phyloP scores from a whole-genome alignment of 1,284 basidiomycete genomes.

The Omphalotus olearius region DNA sequence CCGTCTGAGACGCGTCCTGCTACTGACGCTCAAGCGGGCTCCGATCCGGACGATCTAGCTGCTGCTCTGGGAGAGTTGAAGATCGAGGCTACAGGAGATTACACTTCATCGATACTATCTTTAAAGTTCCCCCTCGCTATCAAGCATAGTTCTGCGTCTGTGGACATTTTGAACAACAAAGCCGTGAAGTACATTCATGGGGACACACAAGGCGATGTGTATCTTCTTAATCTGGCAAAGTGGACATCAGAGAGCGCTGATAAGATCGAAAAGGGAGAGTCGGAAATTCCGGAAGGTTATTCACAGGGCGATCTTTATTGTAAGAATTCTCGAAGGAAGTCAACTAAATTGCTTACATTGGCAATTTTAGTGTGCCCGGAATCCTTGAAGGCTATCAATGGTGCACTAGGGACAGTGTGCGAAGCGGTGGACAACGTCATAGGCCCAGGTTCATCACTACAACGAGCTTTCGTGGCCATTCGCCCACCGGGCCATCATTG shows the following conservation, averaged over 20 bases:
- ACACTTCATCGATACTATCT: neutral
- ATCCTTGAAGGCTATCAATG: slow-evolving; percentile 71
- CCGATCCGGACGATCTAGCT: slow-evolving; percentile 45
- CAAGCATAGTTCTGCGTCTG: slow-evolving; percentile 46
- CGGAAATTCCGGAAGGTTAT: slow-evolving; percentile 75
- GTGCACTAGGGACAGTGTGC: slow-evolving; percentile 76
- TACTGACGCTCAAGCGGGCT: slow-evolving; percentile 8
- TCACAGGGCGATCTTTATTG: slow-evolving; percentile 84
- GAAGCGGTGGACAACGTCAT: slow-evolving; percentile 75
- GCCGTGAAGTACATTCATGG: slow-evolving; percentile 76
- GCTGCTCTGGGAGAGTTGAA: slow-evolving; percentile 52
- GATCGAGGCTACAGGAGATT: slow-evolving; percentile 27
- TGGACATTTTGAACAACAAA: slow-evolving; percentile 53
- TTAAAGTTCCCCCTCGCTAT: slow-evolving; percentile 33
- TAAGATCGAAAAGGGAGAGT: slow-evolving; percentile 60
- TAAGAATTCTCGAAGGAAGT: slow-evolving; percentile 33
- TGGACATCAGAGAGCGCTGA: slow-evolving; percentile 67
- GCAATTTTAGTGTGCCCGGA: slow-evolving; percentile 56
- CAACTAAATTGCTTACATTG: neutral
- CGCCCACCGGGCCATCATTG: slow-evolving; percentile 92
- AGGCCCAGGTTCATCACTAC: slow-evolving; percentile 14
- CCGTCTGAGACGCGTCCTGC: neutral
- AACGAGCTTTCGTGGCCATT: slow-evolving; percentile 77
- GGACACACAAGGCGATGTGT: slow-evolving; percentile 62
- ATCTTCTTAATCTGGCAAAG: slow-evolving; percentile 54